Evolutionary conservation across 2,329 filamentous ascomycete species (phyloP).

Genomic region (Trichothecium sympodiale): DNA sequence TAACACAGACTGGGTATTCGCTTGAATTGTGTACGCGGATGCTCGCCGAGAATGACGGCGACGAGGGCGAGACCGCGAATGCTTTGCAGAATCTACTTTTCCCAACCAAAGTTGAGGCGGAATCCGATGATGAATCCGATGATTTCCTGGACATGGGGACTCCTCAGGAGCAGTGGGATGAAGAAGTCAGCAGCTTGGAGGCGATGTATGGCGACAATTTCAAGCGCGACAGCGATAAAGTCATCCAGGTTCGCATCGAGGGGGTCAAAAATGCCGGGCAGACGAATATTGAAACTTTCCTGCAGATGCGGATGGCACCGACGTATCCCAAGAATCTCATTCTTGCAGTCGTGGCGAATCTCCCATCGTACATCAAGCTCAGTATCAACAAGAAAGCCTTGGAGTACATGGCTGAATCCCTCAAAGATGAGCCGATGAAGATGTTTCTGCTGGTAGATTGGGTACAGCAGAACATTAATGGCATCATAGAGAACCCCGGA

Average conservation of each 20-base stretch:
- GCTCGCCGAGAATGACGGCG: slow-evolving; percentile 55
- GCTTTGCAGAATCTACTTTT: slow-evolving; percentile 52
- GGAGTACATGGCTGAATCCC: slow-evolving; percentile 55
- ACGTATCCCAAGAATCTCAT: slow-evolving; percentile 64
- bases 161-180: slow-evolving; percentile 62
- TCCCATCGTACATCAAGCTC: slow-evolving; percentile 88
- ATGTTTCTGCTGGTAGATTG: slow-evolving; percentile 85
- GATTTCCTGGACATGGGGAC: slow-evolving; percentile 36
- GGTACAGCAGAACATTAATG: slow-evolving; percentile 74
- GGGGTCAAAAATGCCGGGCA: slow-evolving; percentile 37
- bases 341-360: slow-evolving; percentile 54
- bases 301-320: slow-evolving; percentile 61
- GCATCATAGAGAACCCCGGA: slow-evolving; percentile 77
- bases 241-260: slow-evolving; percentile 61
- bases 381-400: slow-evolving; percentile 74
- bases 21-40: slow-evolving; percentile 71
- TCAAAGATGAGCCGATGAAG: slow-evolving; percentile 77
- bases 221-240: slow-evolving; percentile 43
- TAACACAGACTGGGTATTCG: slow-evolving; percentile 77
- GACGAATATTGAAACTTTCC: slow-evolving; percentile 28
- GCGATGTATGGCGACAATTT: slow-evolving; percentile 77
- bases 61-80: slow-evolving; percentile 71
- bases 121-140: slow-evolving; percentile 26
- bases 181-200: slow-evolving; percentile 74
- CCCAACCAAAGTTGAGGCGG: slow-evolving; percentile 6